Evolutionary conservation across 2,329 filamentous ascomycete genomes (phyloP).

Genomic region (Helminthosporium solani): DNA sequence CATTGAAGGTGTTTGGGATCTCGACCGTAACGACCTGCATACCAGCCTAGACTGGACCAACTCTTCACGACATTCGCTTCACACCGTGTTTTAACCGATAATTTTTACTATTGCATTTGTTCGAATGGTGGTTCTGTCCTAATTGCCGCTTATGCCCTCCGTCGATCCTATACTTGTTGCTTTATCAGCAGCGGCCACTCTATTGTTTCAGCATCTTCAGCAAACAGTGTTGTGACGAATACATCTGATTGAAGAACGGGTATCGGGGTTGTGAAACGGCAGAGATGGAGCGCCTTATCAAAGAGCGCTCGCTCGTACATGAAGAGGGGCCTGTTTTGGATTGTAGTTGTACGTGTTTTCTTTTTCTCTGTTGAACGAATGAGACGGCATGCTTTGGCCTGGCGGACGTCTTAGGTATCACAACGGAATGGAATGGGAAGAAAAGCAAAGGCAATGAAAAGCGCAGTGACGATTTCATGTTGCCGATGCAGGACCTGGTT

Average conservation of each 20-base stretch:
- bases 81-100: conserved; percentile 29
- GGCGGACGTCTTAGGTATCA: too few relatives aligned
- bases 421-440: too few relatives aligned
- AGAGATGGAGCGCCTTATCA: neutral
- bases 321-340: neutral
- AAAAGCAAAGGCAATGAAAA: too few relatives aligned
- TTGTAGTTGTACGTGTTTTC: conserved; percentile 8
- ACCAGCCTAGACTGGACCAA: conserved; percentile 12
- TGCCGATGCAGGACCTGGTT: too few relatives aligned
- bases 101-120: conserved; percentile 17
- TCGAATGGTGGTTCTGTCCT: neutral
- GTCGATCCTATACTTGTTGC: neutral
- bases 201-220: neutral
- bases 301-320: neutral
- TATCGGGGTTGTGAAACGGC: neutral
- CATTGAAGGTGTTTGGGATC: conserved; percentile 4
- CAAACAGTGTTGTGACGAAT: neutral
- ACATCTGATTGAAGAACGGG: neutral
- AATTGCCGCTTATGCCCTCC: neutral
- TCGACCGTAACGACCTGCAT: conserved; percentile 2
- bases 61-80: conserved; percentile 37
- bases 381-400: neutral
- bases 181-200: neutral
- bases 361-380: neutral
- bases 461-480: too few relatives aligned